These are phyloP conservation scores for Theileria parva DNA, from an alignment of 169 alveolate genomes.

Conservation along the genomic window DNA sequence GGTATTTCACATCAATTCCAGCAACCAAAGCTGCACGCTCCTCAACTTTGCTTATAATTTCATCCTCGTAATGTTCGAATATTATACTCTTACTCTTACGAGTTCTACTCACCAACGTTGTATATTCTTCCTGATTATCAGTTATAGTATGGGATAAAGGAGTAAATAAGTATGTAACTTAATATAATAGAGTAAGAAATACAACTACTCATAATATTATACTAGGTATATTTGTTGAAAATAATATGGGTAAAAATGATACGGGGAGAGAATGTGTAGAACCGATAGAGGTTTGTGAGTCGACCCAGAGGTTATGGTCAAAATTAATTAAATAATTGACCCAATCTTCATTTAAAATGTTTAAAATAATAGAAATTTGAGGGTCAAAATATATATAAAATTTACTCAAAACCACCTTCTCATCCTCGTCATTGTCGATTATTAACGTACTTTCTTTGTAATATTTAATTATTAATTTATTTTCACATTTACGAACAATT, in stretches of 20 bases:
- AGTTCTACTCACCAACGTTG: slow-evolving; percentile 52
- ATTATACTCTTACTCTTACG: slow-evolving; percentile 54
- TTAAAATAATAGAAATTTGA: slow-evolving; percentile 53
- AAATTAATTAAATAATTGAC: slow-evolving; percentile 32
- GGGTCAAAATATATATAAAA: slow-evolving; percentile 53
- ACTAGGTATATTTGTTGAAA: background rate
- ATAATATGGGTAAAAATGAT: background rate
- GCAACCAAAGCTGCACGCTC: slow-evolving; percentile 58
- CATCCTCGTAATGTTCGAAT: slow-evolving; percentile 51
- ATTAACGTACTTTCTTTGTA: slow-evolving; percentile 27
- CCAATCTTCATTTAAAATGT: slow-evolving; percentile 55
- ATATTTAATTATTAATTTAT: slow-evolving; percentile 45
- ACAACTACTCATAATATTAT: too few relatives aligned
- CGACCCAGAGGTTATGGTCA: slow-evolving; percentile 49
- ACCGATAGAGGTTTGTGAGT: slow-evolving; percentile 64
- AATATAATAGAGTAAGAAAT: too few relatives aligned
- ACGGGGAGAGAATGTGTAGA: slow-evolving; percentile 46
- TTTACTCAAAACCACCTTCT: slow-evolving; percentile 21
- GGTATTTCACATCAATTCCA: slow-evolving; percentile 48
- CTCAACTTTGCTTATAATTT: slow-evolving; percentile 46
- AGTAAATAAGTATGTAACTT: background rate
- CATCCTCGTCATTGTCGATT: slow-evolving; percentile 14
- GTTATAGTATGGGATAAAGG: background rate
- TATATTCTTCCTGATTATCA: slow-evolving; percentile 49
- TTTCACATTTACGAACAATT: slow-evolving; percentile 26